Conservation (phyloP, 306 rosid genomes). For the Acacia melanoxylon region DNA sequence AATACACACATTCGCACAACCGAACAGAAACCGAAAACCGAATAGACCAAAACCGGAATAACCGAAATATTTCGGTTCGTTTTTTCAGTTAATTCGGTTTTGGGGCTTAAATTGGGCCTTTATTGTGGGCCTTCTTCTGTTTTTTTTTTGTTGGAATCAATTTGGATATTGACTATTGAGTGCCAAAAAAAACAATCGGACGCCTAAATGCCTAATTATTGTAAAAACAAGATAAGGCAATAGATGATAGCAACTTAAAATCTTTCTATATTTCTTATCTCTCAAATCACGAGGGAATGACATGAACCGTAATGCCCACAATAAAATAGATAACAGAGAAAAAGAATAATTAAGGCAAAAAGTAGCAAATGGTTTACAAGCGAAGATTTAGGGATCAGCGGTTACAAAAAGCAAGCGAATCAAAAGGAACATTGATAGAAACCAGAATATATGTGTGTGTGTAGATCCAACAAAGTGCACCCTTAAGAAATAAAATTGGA, state of each 20-base stretch:
- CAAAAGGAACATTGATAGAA: neutral
- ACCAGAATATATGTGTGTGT: too few relatives aligned
- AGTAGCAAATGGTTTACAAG: neutral
- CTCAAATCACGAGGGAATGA: conserved; percentile 1
- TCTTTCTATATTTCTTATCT: neutral
- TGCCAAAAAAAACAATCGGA: neutral
- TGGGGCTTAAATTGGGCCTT: too few relatives aligned
- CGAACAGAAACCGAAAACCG: too few relatives aligned
- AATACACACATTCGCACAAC: too few relatives aligned
- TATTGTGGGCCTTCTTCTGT: too few relatives aligned
- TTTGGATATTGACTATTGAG: too few relatives aligned
- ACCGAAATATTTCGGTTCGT: too few relatives aligned
- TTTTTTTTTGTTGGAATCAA: too few relatives aligned
- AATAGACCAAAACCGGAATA: too few relatives aligned
- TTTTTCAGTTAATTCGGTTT: too few relatives aligned
- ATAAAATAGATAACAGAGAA: neutral
- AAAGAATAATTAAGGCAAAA: neutral
- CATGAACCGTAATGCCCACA: conserved; percentile 1
- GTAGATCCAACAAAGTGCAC: conserved; percentile 24
- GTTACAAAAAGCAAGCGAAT: neutral
- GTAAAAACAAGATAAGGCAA: neutral
- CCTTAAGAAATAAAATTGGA: neutral
- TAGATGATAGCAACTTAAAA: neutral
- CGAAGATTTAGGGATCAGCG: neutral
- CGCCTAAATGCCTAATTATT: too few relatives aligned